Evolutionary conservation across 2,329 filamentous ascomycete genomes (phyloP).

Genomic region (Calonectria fujianensis): DNA sequence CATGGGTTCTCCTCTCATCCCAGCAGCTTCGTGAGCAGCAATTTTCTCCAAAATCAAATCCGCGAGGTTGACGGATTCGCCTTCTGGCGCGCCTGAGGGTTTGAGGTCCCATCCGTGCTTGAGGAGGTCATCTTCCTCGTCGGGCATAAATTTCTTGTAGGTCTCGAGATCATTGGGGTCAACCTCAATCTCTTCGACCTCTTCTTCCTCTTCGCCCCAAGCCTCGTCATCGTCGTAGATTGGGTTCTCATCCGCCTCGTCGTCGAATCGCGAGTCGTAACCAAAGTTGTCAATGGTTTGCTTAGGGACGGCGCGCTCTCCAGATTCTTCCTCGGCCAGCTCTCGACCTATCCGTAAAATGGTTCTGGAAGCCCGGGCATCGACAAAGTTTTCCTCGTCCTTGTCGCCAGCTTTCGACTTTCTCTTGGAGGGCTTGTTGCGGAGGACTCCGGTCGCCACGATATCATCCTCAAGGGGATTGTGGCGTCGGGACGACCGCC

Average conservation of each 20-base stretch:
- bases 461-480: constrained; percentile 95
- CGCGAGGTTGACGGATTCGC: constrained; percentile 84
- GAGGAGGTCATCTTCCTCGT: constrained; percentile 82
- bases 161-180: constrained; percentile 92
- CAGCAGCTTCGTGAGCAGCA: constrained; percentile 87
- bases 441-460: constrained; percentile 79
- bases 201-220: constrained; percentile 87
- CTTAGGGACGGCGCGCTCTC: constrained; percentile 64
- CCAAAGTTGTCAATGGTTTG: constrained; percentile 77
- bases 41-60: constrained; percentile 97
- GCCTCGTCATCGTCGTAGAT: constrained; percentile 75
- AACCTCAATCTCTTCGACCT: constrained; percentile 84
- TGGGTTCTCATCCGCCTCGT: constrained; percentile 67
- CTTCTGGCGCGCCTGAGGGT: constrained; percentile 67
- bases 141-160: constrained; percentile 92
- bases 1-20: constrained; percentile 65
- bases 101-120: constrained; percentile 76
- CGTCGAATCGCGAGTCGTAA: constrained; percentile 84
- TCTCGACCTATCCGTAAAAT: constrained; percentile 94
- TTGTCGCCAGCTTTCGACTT: constrained; percentile 78
- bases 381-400: constrained; percentile 83
- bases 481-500: constrained; percentile 81
- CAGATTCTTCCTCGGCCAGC: constrained; percentile 85
- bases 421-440: constrained; percentile 84
- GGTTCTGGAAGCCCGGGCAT: constrained; percentile 90